These are phyloP conservation scores for Malassezia globosa DNA, from an alignment of 1,284 basidiomycete genomes.

Conservation along the genomic window DNA sequence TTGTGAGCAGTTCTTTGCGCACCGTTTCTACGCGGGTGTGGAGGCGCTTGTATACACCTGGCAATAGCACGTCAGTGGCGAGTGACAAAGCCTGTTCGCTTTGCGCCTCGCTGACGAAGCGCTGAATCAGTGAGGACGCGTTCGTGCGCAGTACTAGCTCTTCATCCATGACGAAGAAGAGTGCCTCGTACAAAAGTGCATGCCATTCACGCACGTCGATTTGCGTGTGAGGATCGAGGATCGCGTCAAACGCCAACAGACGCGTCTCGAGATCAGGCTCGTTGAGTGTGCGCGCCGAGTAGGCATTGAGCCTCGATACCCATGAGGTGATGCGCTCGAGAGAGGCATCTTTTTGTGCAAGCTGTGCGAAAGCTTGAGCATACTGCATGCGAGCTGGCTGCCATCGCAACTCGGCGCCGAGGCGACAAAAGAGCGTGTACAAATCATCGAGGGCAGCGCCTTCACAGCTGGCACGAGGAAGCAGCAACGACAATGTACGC, in stretches of 20 bases:
- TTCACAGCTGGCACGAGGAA: slow-evolving; percentile 64
- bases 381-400: slow-evolving; percentile 26
- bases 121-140: slow-evolving; percentile 64
- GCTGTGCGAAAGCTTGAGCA: slow-evolving; percentile 30
- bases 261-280: slow-evolving; percentile 88
- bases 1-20: slow-evolving; percentile 70
- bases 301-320: slow-evolving; percentile 61
- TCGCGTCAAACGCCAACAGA: slow-evolving; percentile 61
- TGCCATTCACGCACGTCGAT: slow-evolving; percentile 58
- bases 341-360: slow-evolving; percentile 25
- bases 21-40: slow-evolving; percentile 74
- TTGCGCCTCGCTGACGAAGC: slow-evolving; percentile 54
- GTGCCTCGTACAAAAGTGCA: slow-evolving; percentile 69
- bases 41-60: slow-evolving; percentile 12
- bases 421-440: slow-evolving; percentile 31
- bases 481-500: slow-evolving; percentile 61
- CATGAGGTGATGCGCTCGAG: slow-evolving; percentile 25
- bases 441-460: slow-evolving; percentile 23
- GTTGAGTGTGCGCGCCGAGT: slow-evolving; percentile 67
- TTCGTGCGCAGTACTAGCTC: slow-evolving; percentile 80
- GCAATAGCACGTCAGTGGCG: slow-evolving; percentile 5
- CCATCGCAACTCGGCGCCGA: slow-evolving; percentile 32
- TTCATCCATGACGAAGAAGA: slow-evolving; percentile 78
- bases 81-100: not conserved
- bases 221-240: slow-evolving; percentile 60